These are phyloP conservation scores for Sporormia fimetaria DNA, from an alignment of 495 filamentous ascomycete genomes.

Conservation along the genomic window DNA sequence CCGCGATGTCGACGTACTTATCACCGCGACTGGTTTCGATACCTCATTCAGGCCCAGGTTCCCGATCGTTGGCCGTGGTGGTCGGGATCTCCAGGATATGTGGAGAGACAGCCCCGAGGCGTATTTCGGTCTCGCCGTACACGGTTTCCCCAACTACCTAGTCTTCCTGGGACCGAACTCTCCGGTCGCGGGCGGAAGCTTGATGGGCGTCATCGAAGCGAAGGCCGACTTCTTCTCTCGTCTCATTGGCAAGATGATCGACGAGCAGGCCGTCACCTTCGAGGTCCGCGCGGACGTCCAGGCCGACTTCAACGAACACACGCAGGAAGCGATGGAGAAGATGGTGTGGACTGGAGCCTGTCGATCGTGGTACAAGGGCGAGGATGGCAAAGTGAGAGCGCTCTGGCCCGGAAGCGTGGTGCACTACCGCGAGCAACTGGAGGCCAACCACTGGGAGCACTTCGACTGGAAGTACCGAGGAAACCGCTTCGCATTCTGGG, in stretches of 20 bases:
- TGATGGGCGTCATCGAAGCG: neutral
- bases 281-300: neutral
- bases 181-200: neutral
- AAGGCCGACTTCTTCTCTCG: conserved; percentile 4
- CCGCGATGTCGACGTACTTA: conserved; percentile 5
- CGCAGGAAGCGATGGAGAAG: neutral
- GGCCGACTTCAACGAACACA: neutral
- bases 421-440: conserved; percentile 1
- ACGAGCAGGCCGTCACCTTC: conserved; percentile 1
- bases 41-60: conserved; percentile 6
- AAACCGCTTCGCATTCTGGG: neutral
- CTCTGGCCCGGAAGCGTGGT: conserved; percentile 5
- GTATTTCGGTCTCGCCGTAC: too few relatives aligned
- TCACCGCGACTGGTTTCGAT: conserved; percentile 21
- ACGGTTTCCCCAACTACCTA: too few relatives aligned
- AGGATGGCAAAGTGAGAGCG: neutral
- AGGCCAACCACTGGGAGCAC: neutral
- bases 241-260: neutral
- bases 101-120: too few relatives aligned
- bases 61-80: conserved; percentile 2
- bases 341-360: neutral
- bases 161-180: neutral
- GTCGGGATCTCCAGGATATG: conserved; percentile 1
- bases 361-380: neutral
- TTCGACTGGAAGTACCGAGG: neutral